Evolutionary conservation across 768 basidiomycete species (phyloP).

Genomic region (Suillus occidentalis): DNA sequence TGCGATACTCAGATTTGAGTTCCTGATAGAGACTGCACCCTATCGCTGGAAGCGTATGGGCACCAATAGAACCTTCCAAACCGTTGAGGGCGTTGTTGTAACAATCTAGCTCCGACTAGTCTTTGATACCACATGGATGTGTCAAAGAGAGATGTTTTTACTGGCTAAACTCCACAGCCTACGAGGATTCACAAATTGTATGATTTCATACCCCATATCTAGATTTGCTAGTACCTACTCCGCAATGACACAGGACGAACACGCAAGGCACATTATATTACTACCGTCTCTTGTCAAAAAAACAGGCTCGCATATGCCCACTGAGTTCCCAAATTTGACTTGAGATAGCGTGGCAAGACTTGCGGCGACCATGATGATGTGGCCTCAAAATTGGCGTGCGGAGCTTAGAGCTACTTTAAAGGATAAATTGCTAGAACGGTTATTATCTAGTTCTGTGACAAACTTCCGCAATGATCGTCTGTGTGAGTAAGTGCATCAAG

Average conservation of each 20-base stretch:
- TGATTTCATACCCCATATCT: background rate
- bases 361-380: slow-evolving; percentile 1
- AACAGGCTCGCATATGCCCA: too few species aligned
- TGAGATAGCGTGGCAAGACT: background rate
- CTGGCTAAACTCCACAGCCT: background rate
- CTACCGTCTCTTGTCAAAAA: background rate
- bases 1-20: slow-evolving; percentile 14
- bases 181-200: background rate
- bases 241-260: background rate
- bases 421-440: slow-evolving; percentile 1
- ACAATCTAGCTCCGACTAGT: background rate
- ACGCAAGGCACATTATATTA: background rate
- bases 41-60: slow-evolving; percentile 60
- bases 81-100: slow-evolving; percentile 14
- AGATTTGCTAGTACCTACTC: background rate
- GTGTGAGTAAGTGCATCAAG: background rate
- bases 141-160: background rate
- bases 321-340: background rate
- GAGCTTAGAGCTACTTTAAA: slow-evolving; percentile 3
- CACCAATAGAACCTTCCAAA: slow-evolving; percentile 13
- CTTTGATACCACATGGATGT: background rate
- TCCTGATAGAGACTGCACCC: slow-evolving; percentile 49
- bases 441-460: background rate
- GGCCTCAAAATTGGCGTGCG: slow-evolving; percentile 2
- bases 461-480: background rate